Evolutionary conservation across 2,329 filamentous ascomycete genomes (phyloP).

Genomic region (Sporothrix pseudoabietina): DNA sequence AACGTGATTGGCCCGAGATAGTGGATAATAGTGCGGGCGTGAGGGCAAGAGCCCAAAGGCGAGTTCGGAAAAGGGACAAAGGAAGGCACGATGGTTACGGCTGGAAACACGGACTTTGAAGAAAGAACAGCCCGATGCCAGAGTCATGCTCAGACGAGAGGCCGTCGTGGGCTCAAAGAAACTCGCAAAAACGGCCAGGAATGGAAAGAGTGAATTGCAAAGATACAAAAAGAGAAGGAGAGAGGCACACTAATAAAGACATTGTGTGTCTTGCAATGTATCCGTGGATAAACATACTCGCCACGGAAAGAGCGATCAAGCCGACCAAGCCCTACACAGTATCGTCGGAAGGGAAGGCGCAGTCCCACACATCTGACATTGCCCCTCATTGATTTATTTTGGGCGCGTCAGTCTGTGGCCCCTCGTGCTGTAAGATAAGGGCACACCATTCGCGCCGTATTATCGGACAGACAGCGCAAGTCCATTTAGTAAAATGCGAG

Average conservation of each 20-base stretch:
- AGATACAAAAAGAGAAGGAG: not conserved
- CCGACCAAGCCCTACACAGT: constrained; percentile 6
- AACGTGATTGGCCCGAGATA: constrained; percentile 33
- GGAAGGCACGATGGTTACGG: not conserved
- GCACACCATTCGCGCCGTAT: constrained; percentile 11
- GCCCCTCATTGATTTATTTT: constrained; percentile 17
- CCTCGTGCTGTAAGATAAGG: constrained; percentile 12
- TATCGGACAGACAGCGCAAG: not conserved
- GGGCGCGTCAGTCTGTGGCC: constrained; percentile 9
- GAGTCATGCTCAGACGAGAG: constrained; percentile 4
- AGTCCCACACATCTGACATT: constrained; percentile 14
- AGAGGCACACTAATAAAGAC: not conserved
- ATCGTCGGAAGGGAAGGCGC: no score
- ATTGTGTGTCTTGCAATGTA: not conserved
- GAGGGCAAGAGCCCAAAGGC: not conserved
- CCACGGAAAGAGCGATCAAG: not conserved
- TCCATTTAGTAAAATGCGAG: not conserved
- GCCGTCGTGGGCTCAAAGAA: not conserved
- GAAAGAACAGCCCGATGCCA: constrained; percentile 15
- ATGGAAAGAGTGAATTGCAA: not conserved
- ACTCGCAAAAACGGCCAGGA: not conserved
- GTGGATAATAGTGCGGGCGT: not conserved
- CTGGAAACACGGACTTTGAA: not conserved
- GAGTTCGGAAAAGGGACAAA: constrained; percentile 16
- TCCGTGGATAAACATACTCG: not conserved